Conservation (phyloP, 1,139 yeast species). For the Yamadazyma atmosphaerica region DNA sequence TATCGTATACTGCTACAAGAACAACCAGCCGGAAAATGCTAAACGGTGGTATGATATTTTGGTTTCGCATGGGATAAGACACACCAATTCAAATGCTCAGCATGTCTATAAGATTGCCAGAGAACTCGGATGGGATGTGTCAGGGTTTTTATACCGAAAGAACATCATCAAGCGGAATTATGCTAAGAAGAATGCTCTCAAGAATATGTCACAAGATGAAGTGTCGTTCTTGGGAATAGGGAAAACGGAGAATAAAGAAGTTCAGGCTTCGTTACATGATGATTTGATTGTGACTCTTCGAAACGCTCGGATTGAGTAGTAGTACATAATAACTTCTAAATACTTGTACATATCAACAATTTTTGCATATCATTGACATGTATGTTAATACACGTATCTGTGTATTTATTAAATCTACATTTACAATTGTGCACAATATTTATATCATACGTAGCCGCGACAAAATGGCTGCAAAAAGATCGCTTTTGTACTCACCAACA, state of each 20-base stretch:
- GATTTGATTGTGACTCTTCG: constrained; percentile 3
- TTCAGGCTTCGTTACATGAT: constrained; percentile 4
- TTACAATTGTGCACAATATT: too few species aligned
- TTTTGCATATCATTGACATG: too few species aligned
- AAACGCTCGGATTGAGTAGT: background rate
- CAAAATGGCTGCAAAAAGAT: too few species aligned
- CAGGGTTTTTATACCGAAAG: constrained; percentile 34
- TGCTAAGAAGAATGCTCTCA: constrained; percentile 18
- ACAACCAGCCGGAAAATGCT: constrained; percentile 31
- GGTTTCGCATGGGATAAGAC: constrained; percentile 30
- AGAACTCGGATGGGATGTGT: constrained; percentile 36
- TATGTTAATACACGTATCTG: too few species aligned
- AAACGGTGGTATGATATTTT: constrained; percentile 41
- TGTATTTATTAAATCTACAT: too few species aligned
- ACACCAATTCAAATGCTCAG: constrained; percentile 26
- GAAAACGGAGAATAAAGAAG: background rate
- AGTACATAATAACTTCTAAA: background rate
- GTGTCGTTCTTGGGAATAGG: constrained; percentile 8
- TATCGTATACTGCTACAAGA: constrained; percentile 35
- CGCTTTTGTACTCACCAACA: too few species aligned
- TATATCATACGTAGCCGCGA: too few species aligned
- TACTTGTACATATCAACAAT: too few species aligned
- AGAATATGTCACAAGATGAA: constrained; percentile 3
- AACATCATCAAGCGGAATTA: constrained; percentile 23
- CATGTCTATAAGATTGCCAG: constrained; percentile 36